Conservation (phyloP, 1,139 yeast genomes). For the Tardiomyces blankii region DNA sequence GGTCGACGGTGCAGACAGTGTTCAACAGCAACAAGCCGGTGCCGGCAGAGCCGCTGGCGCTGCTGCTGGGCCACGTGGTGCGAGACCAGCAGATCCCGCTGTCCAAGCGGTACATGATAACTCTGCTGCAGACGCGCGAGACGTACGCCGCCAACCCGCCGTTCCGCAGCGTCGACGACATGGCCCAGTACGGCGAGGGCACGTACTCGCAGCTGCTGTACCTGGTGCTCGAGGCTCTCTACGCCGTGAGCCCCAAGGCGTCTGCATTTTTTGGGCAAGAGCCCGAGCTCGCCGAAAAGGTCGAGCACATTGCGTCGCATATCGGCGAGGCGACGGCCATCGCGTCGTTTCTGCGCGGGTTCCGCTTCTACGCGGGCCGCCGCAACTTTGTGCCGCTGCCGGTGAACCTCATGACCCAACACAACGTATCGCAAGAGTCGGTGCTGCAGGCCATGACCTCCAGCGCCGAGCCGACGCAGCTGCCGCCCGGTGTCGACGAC, state of each 20-base stretch:
- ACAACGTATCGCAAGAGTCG: constrained; percentile 53
- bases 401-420: constrained; percentile 43
- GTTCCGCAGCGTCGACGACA: constrained; percentile 42
- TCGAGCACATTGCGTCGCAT: constrained; percentile 60
- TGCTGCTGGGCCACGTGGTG: constrained; percentile 31
- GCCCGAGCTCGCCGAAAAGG: constrained; percentile 29
- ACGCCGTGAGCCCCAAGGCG: constrained; percentile 48
- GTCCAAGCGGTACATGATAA: constrained; percentile 44
- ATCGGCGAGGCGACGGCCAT: constrained; percentile 75
- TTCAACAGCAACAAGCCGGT: constrained; percentile 15
- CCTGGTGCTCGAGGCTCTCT: constrained; percentile 47
- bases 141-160: constrained; percentile 35
- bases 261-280: constrained; percentile 40
- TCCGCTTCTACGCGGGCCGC: constrained; percentile 44
- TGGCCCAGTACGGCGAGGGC: constrained; percentile 77
- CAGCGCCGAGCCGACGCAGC: constrained; percentile 24
- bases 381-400: constrained; percentile 47
- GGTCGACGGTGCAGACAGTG: constrained; percentile 23
- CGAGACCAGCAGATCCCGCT: constrained; percentile 36
- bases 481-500: constrained; percentile 32
- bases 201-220: constrained; percentile 67
- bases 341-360: constrained; percentile 53
- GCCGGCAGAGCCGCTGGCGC: constrained; percentile 50
- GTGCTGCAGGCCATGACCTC: constrained; percentile 19
- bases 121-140: constrained; percentile 51